Conservation (phyloP, 139 green algal species). For the Tetradesmus obliquus region DNA sequence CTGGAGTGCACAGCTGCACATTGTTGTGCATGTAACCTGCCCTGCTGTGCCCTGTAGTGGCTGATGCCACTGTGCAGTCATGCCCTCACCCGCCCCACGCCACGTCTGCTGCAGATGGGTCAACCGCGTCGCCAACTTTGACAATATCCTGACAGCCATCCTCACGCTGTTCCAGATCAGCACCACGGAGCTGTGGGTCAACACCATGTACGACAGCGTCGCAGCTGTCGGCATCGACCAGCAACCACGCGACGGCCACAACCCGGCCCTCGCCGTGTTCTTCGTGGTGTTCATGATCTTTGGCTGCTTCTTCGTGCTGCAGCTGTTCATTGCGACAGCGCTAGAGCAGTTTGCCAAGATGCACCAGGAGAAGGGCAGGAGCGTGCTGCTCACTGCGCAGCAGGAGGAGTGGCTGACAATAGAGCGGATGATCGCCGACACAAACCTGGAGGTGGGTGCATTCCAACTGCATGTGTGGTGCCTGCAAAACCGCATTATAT, state of each 20-base stretch:
- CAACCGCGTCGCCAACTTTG: slow-evolving; percentile 70
- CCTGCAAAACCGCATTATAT: no score
- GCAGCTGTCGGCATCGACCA: slow-evolving; percentile 62
- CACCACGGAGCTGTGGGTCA: slow-evolving; percentile 70
- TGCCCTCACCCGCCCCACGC: background rate
- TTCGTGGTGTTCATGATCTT: slow-evolving; percentile 77
- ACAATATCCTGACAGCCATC: slow-evolving; percentile 69
- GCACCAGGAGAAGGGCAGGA: slow-evolving; percentile 59
- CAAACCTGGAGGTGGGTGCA: slow-evolving; percentile 15
- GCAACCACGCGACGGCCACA: slow-evolving; percentile 66
- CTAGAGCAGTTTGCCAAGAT: slow-evolving; percentile 81
- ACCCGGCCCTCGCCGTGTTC: slow-evolving; percentile 62
- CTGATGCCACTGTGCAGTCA: background rate
- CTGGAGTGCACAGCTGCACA: no score
- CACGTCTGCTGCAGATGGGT: slow-evolving; percentile 46
- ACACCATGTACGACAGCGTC: slow-evolving; percentile 70
- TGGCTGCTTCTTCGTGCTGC: slow-evolving; percentile 42
- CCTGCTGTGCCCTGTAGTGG: no score
- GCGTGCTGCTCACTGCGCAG: slow-evolving; percentile 64
- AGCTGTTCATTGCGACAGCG: slow-evolving; percentile 50
- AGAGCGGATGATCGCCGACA: slow-evolving; percentile 60
- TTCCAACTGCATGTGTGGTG: no score
- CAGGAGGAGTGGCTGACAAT: slow-evolving; percentile 76
- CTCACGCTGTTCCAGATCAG: slow-evolving; percentile 72
- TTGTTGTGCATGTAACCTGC: no score